Base-by-base conservation (phyloP, 768 basidiomycete genomes). In the Termitomyces sp. region DNA sequence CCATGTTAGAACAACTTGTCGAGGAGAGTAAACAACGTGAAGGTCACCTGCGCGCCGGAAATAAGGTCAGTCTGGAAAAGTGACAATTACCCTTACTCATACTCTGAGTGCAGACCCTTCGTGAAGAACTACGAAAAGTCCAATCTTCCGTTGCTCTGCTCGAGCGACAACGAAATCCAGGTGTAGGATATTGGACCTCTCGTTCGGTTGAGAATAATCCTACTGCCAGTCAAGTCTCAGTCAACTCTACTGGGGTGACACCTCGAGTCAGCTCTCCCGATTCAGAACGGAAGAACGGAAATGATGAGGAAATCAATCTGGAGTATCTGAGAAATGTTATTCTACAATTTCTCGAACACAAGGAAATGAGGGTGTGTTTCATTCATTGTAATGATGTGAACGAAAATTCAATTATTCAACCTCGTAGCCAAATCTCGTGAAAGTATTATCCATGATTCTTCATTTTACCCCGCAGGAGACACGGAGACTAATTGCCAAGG, bases 251-350 rank as follows among this genome's bases (percentile, higher is more conserved):
- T 41, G 54, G n/a, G 23, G 29, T 40, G n/a, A 41, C 19, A 5
- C 56, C 58, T 42, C 70, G 76, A 37, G 58, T 65, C 17, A 68
- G 68, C 9, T 76, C 77, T 4, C 78, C 80, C 40, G 66, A 64
- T 27, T 54, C 67, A 16, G 62, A 69, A 32, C 66, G 68, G 6
- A 65, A 75, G 2, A 62, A 62, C 10, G 80, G 75, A 54, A 82
- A 82, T 11, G 95, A 98, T 43, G 95, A 96, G 67, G 96, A 96
- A 59, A 83, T 98, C 54, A 98, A 96, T 66, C 75, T 96, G 8
- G 97, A 98, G 73, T 99, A 99, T 71, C 72, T 99, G 45, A 81
- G 97, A 57, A 98, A 98, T 70, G 90, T 98, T 32, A 93, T 98
- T 56, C 71, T 99, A 45, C 97, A 98, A 69, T 99, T 99, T 75